Evolutionary conservation across 345 rosid species (phyloP).

Genomic region (Boechera retrofracta): DNA sequence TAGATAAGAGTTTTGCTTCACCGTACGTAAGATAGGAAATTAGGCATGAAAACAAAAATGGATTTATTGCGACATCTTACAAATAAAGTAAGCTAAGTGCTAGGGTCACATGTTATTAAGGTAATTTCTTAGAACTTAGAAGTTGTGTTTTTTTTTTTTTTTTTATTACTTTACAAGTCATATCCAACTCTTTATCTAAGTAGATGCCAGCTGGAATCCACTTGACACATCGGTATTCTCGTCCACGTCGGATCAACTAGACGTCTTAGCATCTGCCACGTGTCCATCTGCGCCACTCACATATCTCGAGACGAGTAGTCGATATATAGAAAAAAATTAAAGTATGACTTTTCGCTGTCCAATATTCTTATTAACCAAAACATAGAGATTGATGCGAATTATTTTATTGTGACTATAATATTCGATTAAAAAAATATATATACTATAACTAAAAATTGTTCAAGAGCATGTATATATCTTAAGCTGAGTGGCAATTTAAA

Average conservation of each 20-base stretch:
- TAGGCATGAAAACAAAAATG: neutral
- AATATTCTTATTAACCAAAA: conserved; percentile 31
- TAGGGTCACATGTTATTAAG: conserved; percentile 26
- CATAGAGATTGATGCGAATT: conserved; percentile 24
- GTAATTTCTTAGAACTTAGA: neutral
- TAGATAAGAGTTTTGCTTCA: neutral
- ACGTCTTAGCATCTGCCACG: conserved; percentile 21
- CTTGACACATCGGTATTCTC: conserved; percentile 25
- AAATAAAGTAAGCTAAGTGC: conserved; percentile 12
- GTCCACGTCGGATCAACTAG: conserved; percentile 18
- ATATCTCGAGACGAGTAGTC: neutral
- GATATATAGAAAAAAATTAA: neutral
- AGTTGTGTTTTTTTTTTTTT: neutral
- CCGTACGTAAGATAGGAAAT: neutral
- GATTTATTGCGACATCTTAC: neutral
- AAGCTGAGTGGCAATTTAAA: neutral
- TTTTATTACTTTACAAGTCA: conserved; percentile 13
- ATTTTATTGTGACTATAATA: neutral
- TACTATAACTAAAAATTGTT: neutral
- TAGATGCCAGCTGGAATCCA: conserved; percentile 40
- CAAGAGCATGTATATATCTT: neutral
- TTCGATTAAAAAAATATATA: neutral
- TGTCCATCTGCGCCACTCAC: conserved; percentile 18
- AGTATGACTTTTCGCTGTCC: conserved; percentile 15
- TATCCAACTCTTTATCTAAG: conserved; percentile 27